Conservation (phyloP, 2,329 filamentous ascomycete species). For the Fusarium sp. region DNA sequence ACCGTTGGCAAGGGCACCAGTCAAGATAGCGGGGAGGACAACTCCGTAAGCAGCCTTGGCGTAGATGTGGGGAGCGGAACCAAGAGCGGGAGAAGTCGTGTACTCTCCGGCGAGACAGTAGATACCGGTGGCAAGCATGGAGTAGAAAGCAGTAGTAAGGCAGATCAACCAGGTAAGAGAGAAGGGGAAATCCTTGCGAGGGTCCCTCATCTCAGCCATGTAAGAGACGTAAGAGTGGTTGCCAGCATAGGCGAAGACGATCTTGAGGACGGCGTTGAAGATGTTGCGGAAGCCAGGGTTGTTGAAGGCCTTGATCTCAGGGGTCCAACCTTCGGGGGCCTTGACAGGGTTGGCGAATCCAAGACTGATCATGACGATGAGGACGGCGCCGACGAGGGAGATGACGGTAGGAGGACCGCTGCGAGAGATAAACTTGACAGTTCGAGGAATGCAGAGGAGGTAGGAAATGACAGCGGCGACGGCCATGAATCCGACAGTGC, state of each 20-base stretch:
- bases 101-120: conserved; percentile 40
- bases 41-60: conserved; percentile 41
- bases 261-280: conserved; percentile 26
- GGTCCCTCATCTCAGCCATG: conserved; percentile 42
- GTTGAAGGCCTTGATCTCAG: conserved; percentile 13
- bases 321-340: conserved; percentile 12
- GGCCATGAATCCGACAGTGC: conserved; percentile 18
- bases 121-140: conserved; percentile 31
- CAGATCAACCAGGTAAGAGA: conserved; percentile 22
- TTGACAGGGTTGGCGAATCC: conserved; percentile 5
- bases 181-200: conserved; percentile 33
- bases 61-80: conserved; percentile 28
- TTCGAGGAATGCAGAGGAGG: conserved; percentile 17
- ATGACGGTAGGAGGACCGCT: conserved; percentile 16
- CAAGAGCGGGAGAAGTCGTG: conserved; percentile 31
- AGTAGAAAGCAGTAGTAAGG: conserved; percentile 28
- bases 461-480: conserved; percentile 10
- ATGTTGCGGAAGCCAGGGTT: conserved; percentile 28
- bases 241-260: conserved; percentile 39
- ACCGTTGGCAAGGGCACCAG: conserved; percentile 35
- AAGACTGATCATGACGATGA: conserved; percentile 28
- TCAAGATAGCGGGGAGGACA: conserved; percentile 32
- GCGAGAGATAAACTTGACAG: conserved; percentile 25
- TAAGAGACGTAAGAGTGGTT: conserved; percentile 38
- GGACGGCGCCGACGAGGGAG: conserved; percentile 10